phyloP scores from a whole-genome alignment of 2,329 filamentous ascomycete genomes.

The Bipolaris cookei region DNA sequence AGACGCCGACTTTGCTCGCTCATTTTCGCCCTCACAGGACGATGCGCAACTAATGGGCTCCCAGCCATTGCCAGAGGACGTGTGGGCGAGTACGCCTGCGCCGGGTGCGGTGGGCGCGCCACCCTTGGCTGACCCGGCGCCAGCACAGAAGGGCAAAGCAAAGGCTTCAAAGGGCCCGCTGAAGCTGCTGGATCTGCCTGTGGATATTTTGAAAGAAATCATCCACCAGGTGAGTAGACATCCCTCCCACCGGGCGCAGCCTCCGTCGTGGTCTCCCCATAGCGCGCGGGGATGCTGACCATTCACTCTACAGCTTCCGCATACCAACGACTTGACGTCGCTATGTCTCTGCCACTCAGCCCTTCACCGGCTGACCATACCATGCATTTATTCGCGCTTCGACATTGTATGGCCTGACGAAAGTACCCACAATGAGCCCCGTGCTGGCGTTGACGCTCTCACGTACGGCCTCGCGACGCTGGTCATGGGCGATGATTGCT shows the following conservation, averaged over 20 bases:
- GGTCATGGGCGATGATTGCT: slow-evolving; percentile 72
- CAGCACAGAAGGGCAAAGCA: slow-evolving; percentile 58
- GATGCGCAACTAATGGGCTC: slow-evolving; percentile 28
- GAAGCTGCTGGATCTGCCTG: slow-evolving; percentile 73
- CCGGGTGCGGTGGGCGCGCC: slow-evolving; percentile 11
- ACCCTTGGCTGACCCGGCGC: slow-evolving; percentile 40
- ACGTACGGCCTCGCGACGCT: slow-evolving; percentile 82
- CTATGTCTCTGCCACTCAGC: slow-evolving; percentile 79
- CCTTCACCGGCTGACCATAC: slow-evolving; percentile 75
- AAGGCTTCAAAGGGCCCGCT: slow-evolving; percentile 62
- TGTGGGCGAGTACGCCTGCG: slow-evolving; percentile 18
- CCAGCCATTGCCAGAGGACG: slow-evolving; percentile 19
- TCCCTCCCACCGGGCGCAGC: neutral
- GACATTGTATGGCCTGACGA: slow-evolving; percentile 88
- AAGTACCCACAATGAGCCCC: slow-evolving; percentile 66
- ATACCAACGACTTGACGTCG: slow-evolving; percentile 81
- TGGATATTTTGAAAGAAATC: slow-evolving; percentile 79
- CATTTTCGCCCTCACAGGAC: slow-evolving; percentile 30
- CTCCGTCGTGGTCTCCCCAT: neutral
- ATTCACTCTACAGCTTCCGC: slow-evolving; percentile 65
- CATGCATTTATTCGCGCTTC: slow-evolving; percentile 82
- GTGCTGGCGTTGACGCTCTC: slow-evolving; percentile 78
- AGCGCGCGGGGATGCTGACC: slow-evolving; percentile 21
- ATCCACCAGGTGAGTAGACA: slow-evolving; percentile 70
- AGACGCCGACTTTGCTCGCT: slow-evolving; percentile 31